Percentiles rank a stretch among this genome's conserved stretches.
Conservation (phyloP, 257 asterid species). For the Nicotiana knightiana region DNA sequence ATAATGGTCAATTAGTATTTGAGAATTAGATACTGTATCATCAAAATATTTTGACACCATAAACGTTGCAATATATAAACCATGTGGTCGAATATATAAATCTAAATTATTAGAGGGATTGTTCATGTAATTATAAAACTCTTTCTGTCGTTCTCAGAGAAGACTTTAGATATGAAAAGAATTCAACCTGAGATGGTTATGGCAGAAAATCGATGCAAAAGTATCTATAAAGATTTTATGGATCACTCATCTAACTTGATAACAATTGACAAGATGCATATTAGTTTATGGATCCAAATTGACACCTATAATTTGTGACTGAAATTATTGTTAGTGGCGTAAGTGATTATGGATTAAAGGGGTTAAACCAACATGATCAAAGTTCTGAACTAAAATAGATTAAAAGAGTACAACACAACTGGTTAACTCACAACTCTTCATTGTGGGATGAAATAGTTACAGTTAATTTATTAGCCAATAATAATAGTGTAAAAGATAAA, state of each 20-base stretch:
- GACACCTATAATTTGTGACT: background rate
- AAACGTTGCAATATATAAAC: background rate
- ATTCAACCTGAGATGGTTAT: no score
- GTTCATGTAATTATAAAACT: background rate
- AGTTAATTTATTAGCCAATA: background rate
- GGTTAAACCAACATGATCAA: no score
- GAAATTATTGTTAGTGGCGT: no score
- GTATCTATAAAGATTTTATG: no score
- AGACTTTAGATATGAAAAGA: no score
- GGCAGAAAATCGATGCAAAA: no score
- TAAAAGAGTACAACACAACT: no score
- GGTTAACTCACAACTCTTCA: no score
- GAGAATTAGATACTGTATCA: background rate
- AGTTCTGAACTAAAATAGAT: no score
- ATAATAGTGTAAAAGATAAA: no score
- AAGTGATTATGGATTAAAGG: no score
- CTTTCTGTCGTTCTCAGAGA: background rate
- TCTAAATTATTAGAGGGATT: background rate
- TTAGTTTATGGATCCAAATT: background rate
- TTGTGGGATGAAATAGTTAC: background rate
- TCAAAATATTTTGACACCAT: background rate
- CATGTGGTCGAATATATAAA: background rate
- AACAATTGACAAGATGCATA: background rate
- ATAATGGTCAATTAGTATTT: no score
- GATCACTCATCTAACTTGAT: background rate